Evolutionary conservation across 2,329 filamentous ascomycete genomes (phyloP), one percentile per base, ranked within the genome.

Genomic region (Exophiala sp.): DNA sequence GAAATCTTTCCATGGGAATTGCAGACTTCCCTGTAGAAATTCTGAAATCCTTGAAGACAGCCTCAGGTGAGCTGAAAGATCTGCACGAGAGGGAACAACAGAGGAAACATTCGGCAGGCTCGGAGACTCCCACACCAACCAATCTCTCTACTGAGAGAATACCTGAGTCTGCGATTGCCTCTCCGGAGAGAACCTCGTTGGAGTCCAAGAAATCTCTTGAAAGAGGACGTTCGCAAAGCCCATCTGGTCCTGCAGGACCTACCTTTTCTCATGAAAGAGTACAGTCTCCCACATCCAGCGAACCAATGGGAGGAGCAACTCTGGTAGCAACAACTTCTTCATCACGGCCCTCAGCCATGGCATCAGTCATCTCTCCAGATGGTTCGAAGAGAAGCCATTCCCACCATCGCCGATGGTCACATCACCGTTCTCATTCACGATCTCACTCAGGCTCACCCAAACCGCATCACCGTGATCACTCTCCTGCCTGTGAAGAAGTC

Each of bases 1-100:
- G 87, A 21, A 87, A 82, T 36, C 85, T 96, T 53, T 82, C 88
- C 64, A 87, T 95, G 80, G 89, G 89, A 1, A 78, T 95, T 38
- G 88, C 88, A 1, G 90, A 95, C 65, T 75, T 85, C 41, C 83
- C 83, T 0, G 73, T 77, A 12, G 78, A 82, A 42, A 76, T 83
- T 3, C 65, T 81, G 42, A 77, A 76, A 58, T 69, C 75, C 18
- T 57, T 66, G 45, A 60, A 58, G 42, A 62, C 49, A 16, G 59
- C 54, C 16, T 52, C 44, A 9, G 54, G 50, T 33, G 65, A 63
- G 24, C 43, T 58, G 38, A 67, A 61, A 44, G 59, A 60, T 36
- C 57, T 58, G 40, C 60, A 51, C 42, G 59, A 60, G 42, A 52
- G 47, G 16, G 49, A 33, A 39, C 52, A 50, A 10, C 52, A 29